Base-by-base conservation (phyloP, 2,329 filamentous ascomycete genomes). In the Fusarium lyarnte region DNA sequence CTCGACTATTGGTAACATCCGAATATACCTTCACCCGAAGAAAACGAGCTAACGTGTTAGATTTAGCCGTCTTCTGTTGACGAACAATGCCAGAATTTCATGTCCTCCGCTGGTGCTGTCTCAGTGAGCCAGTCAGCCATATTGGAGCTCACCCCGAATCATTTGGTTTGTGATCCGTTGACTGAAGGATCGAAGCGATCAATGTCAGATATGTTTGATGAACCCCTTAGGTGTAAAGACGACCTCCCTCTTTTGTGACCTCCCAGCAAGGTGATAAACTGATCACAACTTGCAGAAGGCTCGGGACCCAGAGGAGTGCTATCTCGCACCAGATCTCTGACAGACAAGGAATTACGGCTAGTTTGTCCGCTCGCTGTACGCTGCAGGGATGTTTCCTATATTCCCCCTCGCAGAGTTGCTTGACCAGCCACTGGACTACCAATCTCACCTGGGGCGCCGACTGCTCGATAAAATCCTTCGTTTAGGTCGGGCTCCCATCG, bases 401-500 rank as follows among this genome's bases (percentile, higher is more conserved):
- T 74, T 49, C 70, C 70, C 54, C 81, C 80, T 66, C 80, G 77
- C 71, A 83, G 70, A 59, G 81, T 80, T 33, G 81, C 78, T 33
- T 83, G 79, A 58, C 86, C 83, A 36, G 86, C 82, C 58, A 90
- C 81, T 5, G 91, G 92, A 78, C 91, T 93, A 46, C 91, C 90
- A 68, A 93, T 92, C 79, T 93, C 90, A 36, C 91, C 90, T 6
- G 91, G 90, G 11, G 87, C 87, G 49, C 87, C 88, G 3, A 89
- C 82, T 10, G 83, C 82, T 71, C 86, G 84, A 68, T 80, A 83
- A 17, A 82, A 78, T 25, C 82, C 81, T 66, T 82, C 84, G 64
- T 81, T 84, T 60, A 80, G 82, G 74, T 89, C 87, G 19, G 87
- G 84, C 62, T 91, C 85, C 82, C 88, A 90, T 21, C 88, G 85